These are phyloP conservation scores for Neonectria ditissima DNA, from an alignment of 2,329 filamentous ascomycete genomes.

Conservation along the genomic window DNA sequence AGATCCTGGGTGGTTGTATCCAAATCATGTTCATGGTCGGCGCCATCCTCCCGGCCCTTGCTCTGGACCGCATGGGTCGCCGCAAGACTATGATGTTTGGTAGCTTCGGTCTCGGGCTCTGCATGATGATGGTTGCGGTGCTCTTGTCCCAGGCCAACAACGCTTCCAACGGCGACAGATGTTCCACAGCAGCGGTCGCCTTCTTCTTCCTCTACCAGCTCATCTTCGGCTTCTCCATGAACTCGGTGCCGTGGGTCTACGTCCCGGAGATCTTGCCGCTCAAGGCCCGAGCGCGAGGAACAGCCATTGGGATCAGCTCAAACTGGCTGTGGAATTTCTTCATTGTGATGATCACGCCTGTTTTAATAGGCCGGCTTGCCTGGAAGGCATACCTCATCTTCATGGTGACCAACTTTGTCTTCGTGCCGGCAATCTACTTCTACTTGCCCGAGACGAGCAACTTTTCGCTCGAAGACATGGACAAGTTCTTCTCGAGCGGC, in stretches of 20 bases:
- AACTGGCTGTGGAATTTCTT: constrained; percentile 55
- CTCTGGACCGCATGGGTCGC: constrained; percentile 53
- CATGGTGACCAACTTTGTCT: constrained; percentile 59
- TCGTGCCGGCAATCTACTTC: constrained; percentile 56
- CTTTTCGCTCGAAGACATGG: constrained; percentile 63
- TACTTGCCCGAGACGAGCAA: constrained; percentile 66
- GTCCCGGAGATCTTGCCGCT: constrained; percentile 33
- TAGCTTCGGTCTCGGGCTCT: constrained; percentile 42
- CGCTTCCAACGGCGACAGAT: constrained; percentile 23
- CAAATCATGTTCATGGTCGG: constrained; percentile 55
- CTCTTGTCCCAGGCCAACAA: constrained; percentile 34
- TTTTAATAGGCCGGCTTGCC: constrained; percentile 57
- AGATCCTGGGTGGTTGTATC: constrained; percentile 52
- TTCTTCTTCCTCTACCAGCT: constrained; percentile 34
- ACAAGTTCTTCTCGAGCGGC: constrained; percentile 45
- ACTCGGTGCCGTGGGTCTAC: constrained; percentile 34
- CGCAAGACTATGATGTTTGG: constrained; percentile 59
- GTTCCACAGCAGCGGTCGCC: constrained; percentile 28
- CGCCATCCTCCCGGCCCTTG: constrained; percentile 49
- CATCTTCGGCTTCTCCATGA: constrained; percentile 32
- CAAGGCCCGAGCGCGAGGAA: constrained; percentile 29
- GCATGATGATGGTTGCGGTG: constrained; percentile 40
- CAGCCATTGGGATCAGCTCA: constrained; percentile 34
- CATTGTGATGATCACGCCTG: constrained; percentile 64
- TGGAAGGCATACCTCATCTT: constrained; percentile 67